Evolutionary conservation across 225 moss, liverwort and hornwort genomes (phyloP), one percentile per base, ranked within the genome.

Genomic region (Thuidium tamariscinum): DNA sequence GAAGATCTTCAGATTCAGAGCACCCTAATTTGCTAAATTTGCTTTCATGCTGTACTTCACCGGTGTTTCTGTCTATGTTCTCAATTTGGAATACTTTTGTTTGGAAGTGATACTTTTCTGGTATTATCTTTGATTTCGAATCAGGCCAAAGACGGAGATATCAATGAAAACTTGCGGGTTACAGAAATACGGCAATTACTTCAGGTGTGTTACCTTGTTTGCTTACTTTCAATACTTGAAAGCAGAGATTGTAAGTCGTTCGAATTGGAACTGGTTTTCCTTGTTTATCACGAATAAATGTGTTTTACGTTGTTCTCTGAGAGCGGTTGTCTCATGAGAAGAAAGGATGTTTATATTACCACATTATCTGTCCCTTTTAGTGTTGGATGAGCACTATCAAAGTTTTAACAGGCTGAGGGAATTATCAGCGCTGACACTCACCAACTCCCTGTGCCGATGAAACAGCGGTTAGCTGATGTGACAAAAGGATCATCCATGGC

Each of bases 61-160:
- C 7, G 3, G 27, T 25, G 44, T 74, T 65, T 54, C 54, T 74
- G 2, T 57, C 26, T 63, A 34, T 52, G 14, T 32, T 64, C 27
- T 81, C 81, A 74, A 74, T 64, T 57, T 83, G 29, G 39, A 29
- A 27, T 57, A 29, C 48, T 44, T 55, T 81, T 34, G 51, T 80
- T 79, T 54, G 44, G 26, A 51, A 61, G 59, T 77, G 79, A n/a
- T 73, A 87, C 59, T 48, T 80, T 88, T 60, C 27, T 61, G 71
- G 52, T 56, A 57, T 79, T 29, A 70, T 79, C 51, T 69, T 75
- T 84, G 56, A 56, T 81, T 84, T 34, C 16, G 80, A 64, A 55
- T 57, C 90, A 95, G 91, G 94, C 95, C 86, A 96, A 92, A 87
- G 79, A 83, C 54, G 94, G 96, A 77, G 84, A 84, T 71, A 78